Evolutionary conservation across 768 basidiomycete species (phyloP).

Genomic region (Gloeophyllum trabeum): DNA sequence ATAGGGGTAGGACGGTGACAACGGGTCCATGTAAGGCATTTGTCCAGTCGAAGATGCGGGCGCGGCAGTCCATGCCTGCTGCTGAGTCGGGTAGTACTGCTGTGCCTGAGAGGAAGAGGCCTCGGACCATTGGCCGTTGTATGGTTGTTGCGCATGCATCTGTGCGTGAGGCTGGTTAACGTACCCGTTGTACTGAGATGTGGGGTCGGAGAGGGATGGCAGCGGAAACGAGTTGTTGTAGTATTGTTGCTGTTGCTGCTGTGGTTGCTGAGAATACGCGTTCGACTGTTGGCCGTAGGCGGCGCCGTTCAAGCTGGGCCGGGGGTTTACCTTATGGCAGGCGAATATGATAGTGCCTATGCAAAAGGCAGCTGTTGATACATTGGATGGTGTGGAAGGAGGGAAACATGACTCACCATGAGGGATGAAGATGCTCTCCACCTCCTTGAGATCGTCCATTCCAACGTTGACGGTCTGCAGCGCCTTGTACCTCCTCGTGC

Average conservation of each 20-base stretch:
- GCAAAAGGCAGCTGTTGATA: slow-evolving; percentile 8
- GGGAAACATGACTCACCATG: slow-evolving; percentile 47
- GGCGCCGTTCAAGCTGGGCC: slow-evolving; percentile 3
- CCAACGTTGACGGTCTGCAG: slow-evolving; percentile 39
- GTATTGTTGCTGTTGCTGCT: slow-evolving; percentile 9
- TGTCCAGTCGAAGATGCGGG: neutral
- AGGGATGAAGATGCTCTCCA: slow-evolving; percentile 85
- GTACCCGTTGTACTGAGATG: neutral
- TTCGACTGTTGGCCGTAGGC: slow-evolving; percentile 9
- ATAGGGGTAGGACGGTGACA: neutral
- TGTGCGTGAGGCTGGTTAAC: neutral
- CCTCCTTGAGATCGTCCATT: slow-evolving; percentile 45
- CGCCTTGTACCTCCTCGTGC: slow-evolving; percentile 75
- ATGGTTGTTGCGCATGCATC: neutral
- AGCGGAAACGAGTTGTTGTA: slow-evolving; percentile 13
- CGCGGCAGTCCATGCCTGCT: neutral
- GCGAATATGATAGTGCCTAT: slow-evolving; percentile 62
- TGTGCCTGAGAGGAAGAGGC: neutral
- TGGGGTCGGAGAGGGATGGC: neutral
- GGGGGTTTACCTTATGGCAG: slow-evolving; percentile 52
- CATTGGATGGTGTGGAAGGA: slow-evolving; percentile 17
- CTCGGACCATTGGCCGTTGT: neutral
- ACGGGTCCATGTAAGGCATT: neutral
- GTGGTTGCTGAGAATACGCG: slow-evolving; percentile 11
- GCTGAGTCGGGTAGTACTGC: neutral